Conservation (phyloP, 441 rosid species). For the Biscutella laevigata region DNA sequence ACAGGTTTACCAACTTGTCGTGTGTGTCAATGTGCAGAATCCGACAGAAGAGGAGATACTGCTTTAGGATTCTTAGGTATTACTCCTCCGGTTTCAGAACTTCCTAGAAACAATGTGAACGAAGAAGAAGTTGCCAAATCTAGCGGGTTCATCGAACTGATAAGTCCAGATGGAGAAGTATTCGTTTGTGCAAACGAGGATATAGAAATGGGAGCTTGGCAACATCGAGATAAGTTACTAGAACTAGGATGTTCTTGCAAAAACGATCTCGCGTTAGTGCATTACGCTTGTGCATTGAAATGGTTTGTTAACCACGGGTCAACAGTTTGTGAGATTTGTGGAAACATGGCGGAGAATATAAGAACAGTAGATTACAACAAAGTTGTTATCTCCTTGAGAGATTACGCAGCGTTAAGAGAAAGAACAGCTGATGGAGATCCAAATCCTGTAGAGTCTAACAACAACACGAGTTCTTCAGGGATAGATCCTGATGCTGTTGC, state of each 20-base stretch:
- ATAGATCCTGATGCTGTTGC: constrained; percentile 94
- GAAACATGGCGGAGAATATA: constrained; percentile 49
- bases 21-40: constrained; percentile 87
- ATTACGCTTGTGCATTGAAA: constrained; percentile 86
- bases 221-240: constrained; percentile 40
- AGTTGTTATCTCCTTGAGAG: constrained; percentile 60
- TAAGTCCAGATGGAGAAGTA: constrained; percentile 82
- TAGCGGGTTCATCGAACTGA: constrained; percentile 42
- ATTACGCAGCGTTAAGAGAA: constrained; percentile 66
- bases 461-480: constrained; percentile 35
- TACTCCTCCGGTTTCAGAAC: constrained; percentile 39
- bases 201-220: constrained; percentile 63
- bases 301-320: constrained; percentile 96
- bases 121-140: constrained; percentile 27
- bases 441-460: constrained; percentile 37
- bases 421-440: constrained; percentile 81
- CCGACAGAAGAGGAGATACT: constrained; percentile 79
- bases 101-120: constrained; percentile 25
- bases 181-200: constrained; percentile 47
- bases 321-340: constrained; percentile 83
- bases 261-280: constrained; percentile 77
- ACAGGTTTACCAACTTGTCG: constrained; percentile 66
- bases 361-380: constrained; percentile 48
- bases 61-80: constrained; percentile 74
- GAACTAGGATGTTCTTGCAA: constrained; percentile 92